Base-by-base conservation (phyloP, 805 yeast species). In the Starmerella bombi region DNA sequence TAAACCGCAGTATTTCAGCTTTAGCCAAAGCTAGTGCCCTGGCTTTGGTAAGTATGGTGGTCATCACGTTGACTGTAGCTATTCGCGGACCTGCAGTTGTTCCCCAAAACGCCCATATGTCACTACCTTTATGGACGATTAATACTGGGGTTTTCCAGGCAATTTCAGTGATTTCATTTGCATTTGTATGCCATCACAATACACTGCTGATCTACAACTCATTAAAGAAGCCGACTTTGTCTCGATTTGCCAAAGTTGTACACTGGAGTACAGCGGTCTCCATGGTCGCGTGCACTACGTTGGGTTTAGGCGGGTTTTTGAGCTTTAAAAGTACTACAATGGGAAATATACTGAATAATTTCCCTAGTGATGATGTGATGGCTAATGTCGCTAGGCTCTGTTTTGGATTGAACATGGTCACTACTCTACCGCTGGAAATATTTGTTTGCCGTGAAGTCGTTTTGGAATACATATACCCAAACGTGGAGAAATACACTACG, bases 171-270 rank as follows among this genome's bases (percentile, higher is more conserved):
- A 83, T 86, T 25, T 84, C 95, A 1, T 86, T 86, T 63, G 97
- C 97, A 2, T 69, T 88, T 49, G 96, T 86, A 3, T 86, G 97
- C 56, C 97, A 86, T 56, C 97, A 86, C 59, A 86, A 86, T 57
- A 84, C 96, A 0, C 74, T 88, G 22, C 80, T 86, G 54, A 88
- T 86, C 33, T 86, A 77, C 63, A 83, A 82, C 55, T 83, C 95
- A 0, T 69, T 88, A 54, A 71, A 70, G 48, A 72, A 71, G 17
- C 88, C 94, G 5, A 75, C 93, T 3, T 56, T 84, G 50, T 77
- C 75, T 46, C 67, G 86, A 46, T 86, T 86, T 56, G 69, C 81
- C 32, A 66, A 62, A 31, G 70, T 86, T 20, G 85, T 94, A 1
- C 97, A 88, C 57, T 70, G 80, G 48, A 80, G 93, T 9, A 83